Base-by-base conservation (phyloP, 1,139 yeast species). In the Suhomyces bolitotheri region DNA sequence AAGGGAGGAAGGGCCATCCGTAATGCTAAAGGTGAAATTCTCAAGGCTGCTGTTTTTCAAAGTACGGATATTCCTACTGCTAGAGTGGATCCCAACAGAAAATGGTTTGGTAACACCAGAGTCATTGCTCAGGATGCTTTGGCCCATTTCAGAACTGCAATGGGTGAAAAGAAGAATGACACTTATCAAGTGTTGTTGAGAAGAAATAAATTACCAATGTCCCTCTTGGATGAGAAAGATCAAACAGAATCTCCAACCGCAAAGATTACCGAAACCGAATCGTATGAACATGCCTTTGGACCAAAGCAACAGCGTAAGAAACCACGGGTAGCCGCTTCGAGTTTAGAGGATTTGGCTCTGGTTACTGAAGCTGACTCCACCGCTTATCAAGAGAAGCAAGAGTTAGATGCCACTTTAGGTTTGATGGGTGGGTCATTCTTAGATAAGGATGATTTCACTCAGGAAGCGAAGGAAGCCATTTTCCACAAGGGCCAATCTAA, bases 71-170 rank as follows among this genome's bases (percentile, higher is more conserved):
- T 87, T 22, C 97, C 97, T 13, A 79, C 73, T 45, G 98, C 97
- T 1, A 74, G 98, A 47, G 95, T 92, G 29, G 96, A 88, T 56
- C 98, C 98, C 4, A 90, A 92, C 60, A 78, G 96, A 58, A 80
- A 92, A 54, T 92, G 98, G 98, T 94, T 92, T 58, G 97, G 97
- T 35, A 92, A 89, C 63, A 89, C 98, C 17, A 78, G 98, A 54
- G 98, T 92, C 29, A 92, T 92, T 55, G 92, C 97, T 2, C 98
- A 92, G 59, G 97, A 94, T 68, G 96, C 98, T 1, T 71, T 92
- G 55, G 71, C 85, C 27, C 97, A 92, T 65, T 92, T 92, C 66
- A 76, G 98, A 60, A 94, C 88, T 51, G 97, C 97, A 6, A 75
- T 92, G 71, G 95, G 95, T 33, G 96, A 85, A 45, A 85, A 84